A percentile compares a stretch with the other conserved stretches of the same genome.
phyloP scores from a whole-genome alignment of 1,139 yeast genomes.

The Pneumocystis jirovecii region DNA sequence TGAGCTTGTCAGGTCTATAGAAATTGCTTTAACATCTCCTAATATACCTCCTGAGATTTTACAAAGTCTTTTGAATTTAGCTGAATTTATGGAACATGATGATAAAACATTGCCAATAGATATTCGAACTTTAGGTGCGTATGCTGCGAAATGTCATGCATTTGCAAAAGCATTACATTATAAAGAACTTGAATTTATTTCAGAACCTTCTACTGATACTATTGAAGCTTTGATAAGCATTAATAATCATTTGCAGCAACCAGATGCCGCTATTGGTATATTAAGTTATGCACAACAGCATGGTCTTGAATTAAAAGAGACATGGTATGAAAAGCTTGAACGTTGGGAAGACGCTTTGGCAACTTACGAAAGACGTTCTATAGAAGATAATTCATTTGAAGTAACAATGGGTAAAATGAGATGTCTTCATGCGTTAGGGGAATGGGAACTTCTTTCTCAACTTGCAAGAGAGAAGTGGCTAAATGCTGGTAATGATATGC shows the following conservation, averaged over 20 bases:
- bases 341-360: conserved; percentile 96
- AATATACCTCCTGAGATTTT: conserved; percentile 93
- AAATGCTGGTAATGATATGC: conserved; percentile 52
- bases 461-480: conserved; percentile 81
- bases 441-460: conserved; percentile 86
- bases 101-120: conserved; percentile 87
- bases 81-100: conserved; percentile 96
- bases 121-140: conserved; percentile 73
- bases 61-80: conserved; percentile 73
- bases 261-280: conserved; percentile 96
- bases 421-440: conserved; percentile 92
- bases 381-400: conserved; percentile 40
- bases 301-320: conserved; percentile 79
- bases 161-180: conserved; percentile 95
- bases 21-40: conserved; percentile 75
- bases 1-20: conserved; percentile 71
- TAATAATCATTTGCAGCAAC: conserved; percentile 86
- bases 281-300: conserved; percentile 89
- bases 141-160: conserved; percentile 92
- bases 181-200: conserved; percentile 85
- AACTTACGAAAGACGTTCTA: conserved; percentile 57
- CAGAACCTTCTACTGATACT: conserved; percentile 82
- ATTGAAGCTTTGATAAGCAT: conserved; percentile 85
- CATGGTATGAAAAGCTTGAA: conserved; percentile 94
- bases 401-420: conserved; percentile 96